A percentile compares a stretch with the other conserved stretches of the same genome.
Conservation (phyloP, 129 eudicot species). For the Chrysanthemum seticuspe region DNA sequence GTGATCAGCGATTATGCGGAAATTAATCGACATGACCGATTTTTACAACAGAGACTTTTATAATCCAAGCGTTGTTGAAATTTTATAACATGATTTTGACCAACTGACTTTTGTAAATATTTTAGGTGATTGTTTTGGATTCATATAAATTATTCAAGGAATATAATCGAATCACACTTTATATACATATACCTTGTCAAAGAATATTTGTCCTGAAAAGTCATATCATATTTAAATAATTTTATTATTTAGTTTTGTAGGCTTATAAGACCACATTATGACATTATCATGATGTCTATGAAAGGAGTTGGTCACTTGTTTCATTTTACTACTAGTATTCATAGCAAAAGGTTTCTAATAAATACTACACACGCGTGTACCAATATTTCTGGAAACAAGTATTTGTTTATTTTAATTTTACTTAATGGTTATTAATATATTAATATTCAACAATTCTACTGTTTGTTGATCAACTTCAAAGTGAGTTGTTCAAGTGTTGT, state of each 20-base stretch:
- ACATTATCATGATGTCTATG: slow-evolving; percentile 31
- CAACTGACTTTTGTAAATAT: background rate
- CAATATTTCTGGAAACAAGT: background rate
- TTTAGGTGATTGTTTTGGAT: slow-evolving; percentile 10
- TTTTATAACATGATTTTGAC: slow-evolving; percentile 4
- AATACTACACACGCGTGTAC: background rate
- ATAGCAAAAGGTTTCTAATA: background rate
- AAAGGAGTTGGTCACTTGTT: slow-evolving; percentile 32
- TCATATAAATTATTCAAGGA: slow-evolving; percentile 19
- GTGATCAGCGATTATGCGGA: no score
- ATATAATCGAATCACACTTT: slow-evolving; percentile 7
- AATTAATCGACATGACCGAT: no score
- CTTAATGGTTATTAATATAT: no score
- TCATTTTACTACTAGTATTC: slow-evolving; percentile 16
- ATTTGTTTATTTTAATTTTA: background rate
- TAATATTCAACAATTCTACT: background rate
- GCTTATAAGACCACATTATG: slow-evolving; percentile 23
- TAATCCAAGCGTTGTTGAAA: no score
- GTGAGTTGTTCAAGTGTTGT: no score
- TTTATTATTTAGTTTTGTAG: slow-evolving; percentile 20
- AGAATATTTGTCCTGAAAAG: slow-evolving; percentile 36
- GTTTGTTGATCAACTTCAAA: background rate
- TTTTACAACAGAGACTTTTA: no score
- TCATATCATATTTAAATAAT: slow-evolving; percentile 20
- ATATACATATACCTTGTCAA: slow-evolving; percentile 24